These are phyloP conservation scores for Phytopythium kandeliae DNA, from an alignment of 352 stramenopile genomes.

Conservation along the genomic window DNA sequence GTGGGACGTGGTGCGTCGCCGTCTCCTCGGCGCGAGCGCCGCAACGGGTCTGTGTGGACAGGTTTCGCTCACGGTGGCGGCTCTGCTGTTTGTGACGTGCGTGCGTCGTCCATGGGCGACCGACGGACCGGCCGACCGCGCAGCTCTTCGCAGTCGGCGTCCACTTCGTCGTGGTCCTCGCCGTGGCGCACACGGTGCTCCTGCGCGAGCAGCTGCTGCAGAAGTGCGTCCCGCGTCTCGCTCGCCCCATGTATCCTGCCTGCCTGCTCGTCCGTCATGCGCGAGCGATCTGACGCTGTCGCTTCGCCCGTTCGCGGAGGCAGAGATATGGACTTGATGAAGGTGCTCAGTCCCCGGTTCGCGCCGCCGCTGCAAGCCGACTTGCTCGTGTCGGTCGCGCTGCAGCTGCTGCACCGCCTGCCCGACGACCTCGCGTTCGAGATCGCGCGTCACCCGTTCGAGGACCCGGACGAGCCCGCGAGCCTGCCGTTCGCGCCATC, in stretches of 20 bases:
- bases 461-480: conserved; percentile 43
- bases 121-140: background rate
- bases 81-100: background rate
- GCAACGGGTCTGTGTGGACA: too few species aligned
- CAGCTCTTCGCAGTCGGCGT: conserved; percentile 89
- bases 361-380: conserved; percentile 76
- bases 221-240: conserved; percentile 31
- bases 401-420: conserved; percentile 83
- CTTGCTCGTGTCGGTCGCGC: conserved; percentile 76
- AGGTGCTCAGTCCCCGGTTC: conserved; percentile 83
- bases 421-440: conserved; percentile 82
- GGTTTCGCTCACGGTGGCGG: conserved; percentile 2
- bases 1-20: conserved; percentile 80
- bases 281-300: background rate
- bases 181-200: conserved; percentile 83
- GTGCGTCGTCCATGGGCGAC: too few species aligned
- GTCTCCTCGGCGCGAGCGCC: too few species aligned
- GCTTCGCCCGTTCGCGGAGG: background rate
- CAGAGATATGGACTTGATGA: conserved; percentile 87
- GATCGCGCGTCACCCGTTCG: conserved; percentile 82
- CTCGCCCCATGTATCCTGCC: too few species aligned
- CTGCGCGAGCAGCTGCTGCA: conserved; percentile 80
- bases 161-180: conserved; percentile 89
- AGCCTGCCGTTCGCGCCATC: conserved; percentile 56
- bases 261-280: background rate